A percentile compares a stretch with the other conserved stretches of the same genome.
These are phyloP conservation scores for Globisporangium recalcitrans DNA, from an alignment of 352 stramenopile species.

Conservation along the genomic window DNA sequence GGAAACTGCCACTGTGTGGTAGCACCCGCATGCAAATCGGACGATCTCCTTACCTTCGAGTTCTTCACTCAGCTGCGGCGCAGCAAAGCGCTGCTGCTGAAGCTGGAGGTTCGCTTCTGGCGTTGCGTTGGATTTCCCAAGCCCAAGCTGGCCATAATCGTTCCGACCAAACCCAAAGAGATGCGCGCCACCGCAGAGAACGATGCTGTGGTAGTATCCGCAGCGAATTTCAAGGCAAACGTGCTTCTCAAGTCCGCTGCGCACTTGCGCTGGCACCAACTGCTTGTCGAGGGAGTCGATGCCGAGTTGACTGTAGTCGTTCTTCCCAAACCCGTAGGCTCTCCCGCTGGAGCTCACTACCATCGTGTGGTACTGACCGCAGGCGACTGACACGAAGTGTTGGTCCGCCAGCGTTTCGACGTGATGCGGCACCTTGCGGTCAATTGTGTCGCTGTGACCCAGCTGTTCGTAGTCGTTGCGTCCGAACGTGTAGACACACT, in stretches of 20 bases:
- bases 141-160: conserved; percentile 91
- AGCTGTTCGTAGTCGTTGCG: conserved; percentile 92
- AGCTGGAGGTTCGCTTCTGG: conserved; percentile 48
- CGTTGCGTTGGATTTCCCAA: conserved; percentile 45
- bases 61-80: conserved; percentile 52
- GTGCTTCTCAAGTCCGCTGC: conserved; percentile 56
- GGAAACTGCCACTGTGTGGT: conserved; percentile 86
- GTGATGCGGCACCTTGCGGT: conserved; percentile 79
- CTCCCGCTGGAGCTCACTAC: conserved; percentile 62
- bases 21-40: conserved; percentile 86
- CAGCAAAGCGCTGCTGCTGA: conserved; percentile 63
- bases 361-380: conserved; percentile 90
- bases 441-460: conserved; percentile 83
- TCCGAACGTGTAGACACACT: conserved; percentile 83
- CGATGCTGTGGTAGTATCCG: conserved; percentile 91
- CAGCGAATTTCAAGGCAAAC: conserved; percentile 75
- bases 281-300: conserved; percentile 73
- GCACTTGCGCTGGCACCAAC: conserved; percentile 44
- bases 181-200: conserved; percentile 58
- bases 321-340: conserved; percentile 89
- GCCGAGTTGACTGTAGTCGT: conserved; percentile 92
- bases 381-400: conserved; percentile 71
- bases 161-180: conserved; percentile 90
- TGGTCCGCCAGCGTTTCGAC: conserved; percentile 61
- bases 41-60: conserved; percentile 84